Conservation (phyloP, 164 flowering plant genomes). For the Cinnamomum micranthum region DNA sequence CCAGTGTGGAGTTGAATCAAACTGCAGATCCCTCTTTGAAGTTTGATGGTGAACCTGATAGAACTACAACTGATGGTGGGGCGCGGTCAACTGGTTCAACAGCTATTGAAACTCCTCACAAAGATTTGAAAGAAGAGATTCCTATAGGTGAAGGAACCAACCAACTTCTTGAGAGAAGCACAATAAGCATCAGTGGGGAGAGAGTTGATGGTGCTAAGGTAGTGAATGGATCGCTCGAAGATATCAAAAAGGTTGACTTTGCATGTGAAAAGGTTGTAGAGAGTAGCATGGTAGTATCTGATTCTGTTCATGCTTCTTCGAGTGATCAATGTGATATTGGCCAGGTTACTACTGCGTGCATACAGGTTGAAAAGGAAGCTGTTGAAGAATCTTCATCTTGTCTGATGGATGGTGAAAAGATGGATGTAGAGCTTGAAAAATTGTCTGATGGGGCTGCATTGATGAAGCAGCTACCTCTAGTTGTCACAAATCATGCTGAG, state of each 20-base stretch:
- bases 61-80: not conserved
- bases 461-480: slow-evolving; percentile 14
- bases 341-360: slow-evolving; percentile 6
- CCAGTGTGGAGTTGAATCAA: slow-evolving; percentile 25
- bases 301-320: not conserved
- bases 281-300: slow-evolving; percentile 2
- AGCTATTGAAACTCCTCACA: slow-evolving; percentile 2
- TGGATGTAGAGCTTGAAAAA: slow-evolving; percentile 3
- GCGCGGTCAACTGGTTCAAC: not conserved
- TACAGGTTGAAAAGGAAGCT: slow-evolving; percentile 17
- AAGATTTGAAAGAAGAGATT: slow-evolving; percentile 10
- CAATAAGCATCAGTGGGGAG: slow-evolving; percentile 3
- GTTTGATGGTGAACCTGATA: slow-evolving; percentile 20
- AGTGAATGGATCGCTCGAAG: slow-evolving; percentile 4
- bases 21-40: slow-evolving; percentile 23
- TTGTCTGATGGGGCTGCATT: slow-evolving; percentile 2
- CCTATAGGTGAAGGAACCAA: slow-evolving; percentile 13
- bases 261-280: slow-evolving; percentile 8
- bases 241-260: slow-evolving; percentile 11
- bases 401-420: slow-evolving; percentile 7
- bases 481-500: slow-evolving; percentile 5
- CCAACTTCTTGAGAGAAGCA: slow-evolving; percentile 6
- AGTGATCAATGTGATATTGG: slow-evolving; percentile 10
- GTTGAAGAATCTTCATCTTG: slow-evolving; percentile 20
- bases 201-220: slow-evolving; percentile 7